Base-by-base conservation (phyloP, 352 stramenopile genomes). In the Peronospora belbahrii region DNA sequence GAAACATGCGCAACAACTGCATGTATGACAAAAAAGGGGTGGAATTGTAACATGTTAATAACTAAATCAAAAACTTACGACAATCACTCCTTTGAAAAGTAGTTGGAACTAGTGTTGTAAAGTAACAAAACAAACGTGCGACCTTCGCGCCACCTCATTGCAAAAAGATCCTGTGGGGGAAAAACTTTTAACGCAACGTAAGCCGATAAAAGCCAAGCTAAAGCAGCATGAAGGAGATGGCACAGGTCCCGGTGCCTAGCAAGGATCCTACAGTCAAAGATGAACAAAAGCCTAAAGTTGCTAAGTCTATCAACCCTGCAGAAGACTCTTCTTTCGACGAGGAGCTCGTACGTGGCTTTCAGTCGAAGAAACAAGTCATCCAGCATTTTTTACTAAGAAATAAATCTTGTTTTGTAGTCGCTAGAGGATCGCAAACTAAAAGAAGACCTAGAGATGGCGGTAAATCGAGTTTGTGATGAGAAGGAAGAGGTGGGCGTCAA, bases 371-470 rank as follows among this genome's bases (percentile, higher is more conserved):
- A 19, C 15, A 42, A 33, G 9, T 48, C 24, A 13, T 3, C 17
- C n/a, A n/a, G n/a, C n/a, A n/a, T 19, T 25, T 6, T 25, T 46
- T 42, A 25, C 18, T 15, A 37, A 40, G 23, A 1, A 28, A 28
- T 36, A 14, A 14, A 32, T 17, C 48, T 40, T 25, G 35, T 22
- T 8, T 43, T 44, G 8, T 50, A 90, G 78, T 95, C 84, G 38
- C 80, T 92, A 17, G 91, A 97, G 56, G 92, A 97, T 53, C 75
- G 87, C 51, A 83, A 88, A 51, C 75, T 97, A 9, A 96, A 97
- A 55, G 88, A 97, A 17, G 83, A 94, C 37, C 70, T 97, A n/a
- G 79, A 96, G 14, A 69, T 87, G 13, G 84, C 90, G 6, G 88
- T 97, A 15, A 66, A 58, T 38, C 67, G 83, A 17, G 59, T 95